Base-by-base conservation (phyloP, 768 basidiomycete genomes). In the Pulveroboletus sp. region DNA sequence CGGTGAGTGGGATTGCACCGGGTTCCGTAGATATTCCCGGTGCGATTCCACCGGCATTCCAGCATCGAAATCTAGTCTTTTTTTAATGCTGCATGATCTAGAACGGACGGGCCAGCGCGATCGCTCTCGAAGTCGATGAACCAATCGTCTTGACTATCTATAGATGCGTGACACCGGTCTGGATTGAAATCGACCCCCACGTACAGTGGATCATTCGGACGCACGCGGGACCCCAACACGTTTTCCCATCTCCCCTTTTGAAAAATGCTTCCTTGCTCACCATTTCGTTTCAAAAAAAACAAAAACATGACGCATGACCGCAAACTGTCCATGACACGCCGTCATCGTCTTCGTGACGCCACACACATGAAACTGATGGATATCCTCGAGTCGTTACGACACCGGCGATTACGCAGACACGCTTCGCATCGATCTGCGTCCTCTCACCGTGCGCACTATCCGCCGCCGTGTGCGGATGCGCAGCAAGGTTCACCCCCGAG, bases 321-420 rank as follows among this genome's bases (percentile, higher is more conserved):
- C 47, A 62, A 55, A 37, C 23, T 25, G 27, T 29, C 27, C 5
- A 27, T 27, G 23, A 44, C 47, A 1, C 17, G 45, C 32, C 43
- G 47, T 23, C 50, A 40, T 38, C 55, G 55, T 23, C 42, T 60
- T 43, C 42, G 48, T n/a, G 60, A 63, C 25, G 49, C 50, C 23
- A 46, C 62, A 6, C 52, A 49, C 21, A 44, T 52, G 6, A 63
- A 57, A 51, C 36, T 65, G 11, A 47, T 32, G 10, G 49, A 54
- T 9, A 48, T 65, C 25, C 45, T 63, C 57, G 60, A 60, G 43
- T 57, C 55, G 31, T 43, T 65, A 39, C 55, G 60, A 23, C 43
- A 33, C 23, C 37, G 49, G 27, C 45, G 48, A 45, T 37, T 55
- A 37, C 49, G 42, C 35, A 49, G 34, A 36, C 32, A 48, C 3